phyloP scores from a whole-genome alignment of 345 rosid genomes.

The Combretum micranthum region DNA sequence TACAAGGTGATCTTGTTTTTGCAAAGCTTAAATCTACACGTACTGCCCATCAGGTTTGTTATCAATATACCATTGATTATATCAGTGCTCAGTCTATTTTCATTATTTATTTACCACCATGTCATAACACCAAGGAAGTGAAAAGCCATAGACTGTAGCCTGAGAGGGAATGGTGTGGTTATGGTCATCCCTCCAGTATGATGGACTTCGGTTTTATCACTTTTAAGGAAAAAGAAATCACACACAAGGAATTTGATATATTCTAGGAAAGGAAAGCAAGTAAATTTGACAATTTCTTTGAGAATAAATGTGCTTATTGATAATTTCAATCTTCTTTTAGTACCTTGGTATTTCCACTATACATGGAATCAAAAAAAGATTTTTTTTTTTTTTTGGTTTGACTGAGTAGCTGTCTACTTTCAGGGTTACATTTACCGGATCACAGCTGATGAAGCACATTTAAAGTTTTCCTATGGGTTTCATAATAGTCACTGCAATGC shows the following conservation, averaged over 20 bases:
- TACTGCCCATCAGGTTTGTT: constrained; percentile 24
- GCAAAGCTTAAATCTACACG: constrained; percentile 19
- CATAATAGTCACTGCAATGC: constrained; percentile 23
- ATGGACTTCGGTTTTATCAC: not conserved
- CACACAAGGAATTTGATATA: no score
- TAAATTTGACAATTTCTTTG: not conserved
- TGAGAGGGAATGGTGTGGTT: not conserved
- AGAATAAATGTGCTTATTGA: no score
- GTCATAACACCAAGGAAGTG: not conserved
- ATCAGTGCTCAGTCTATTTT: not conserved
- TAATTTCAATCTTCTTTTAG: no score
- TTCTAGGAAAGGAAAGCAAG: no score
- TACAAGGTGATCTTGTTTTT: constrained; percentile 42
- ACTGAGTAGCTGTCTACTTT: constrained; percentile 3
- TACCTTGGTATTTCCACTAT: not conserved
- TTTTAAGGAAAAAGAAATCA: not conserved
- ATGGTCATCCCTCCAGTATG: not conserved
- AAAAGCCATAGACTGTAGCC: not conserved
- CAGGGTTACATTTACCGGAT: constrained; percentile 49
- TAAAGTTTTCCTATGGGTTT: constrained; percentile 28
- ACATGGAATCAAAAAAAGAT: not conserved
- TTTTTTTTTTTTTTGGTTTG: not conserved
- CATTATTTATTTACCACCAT: not conserved
- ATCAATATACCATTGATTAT: not conserved
- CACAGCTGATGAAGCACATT: constrained; percentile 51